phyloP scores from a whole-genome alignment of 2,329 filamentous ascomycete genomes.

The Triangularia setosa region DNA sequence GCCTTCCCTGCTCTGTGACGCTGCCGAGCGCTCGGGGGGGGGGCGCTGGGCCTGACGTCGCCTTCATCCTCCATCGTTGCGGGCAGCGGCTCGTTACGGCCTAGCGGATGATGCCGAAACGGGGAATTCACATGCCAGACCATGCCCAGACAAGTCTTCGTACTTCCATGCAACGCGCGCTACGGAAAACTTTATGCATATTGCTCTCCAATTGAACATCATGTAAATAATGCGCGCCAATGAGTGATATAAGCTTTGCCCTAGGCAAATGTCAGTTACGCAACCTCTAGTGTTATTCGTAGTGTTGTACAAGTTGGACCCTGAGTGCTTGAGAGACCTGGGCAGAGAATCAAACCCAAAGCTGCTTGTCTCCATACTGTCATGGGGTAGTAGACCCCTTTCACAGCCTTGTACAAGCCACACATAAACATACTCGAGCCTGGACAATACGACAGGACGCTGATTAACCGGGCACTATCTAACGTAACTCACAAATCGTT shows the following conservation, averaged over 20 bases:
- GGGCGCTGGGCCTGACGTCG: constrained; percentile 1
- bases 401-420: neutral
- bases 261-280: neutral
- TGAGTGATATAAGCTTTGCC: neutral
- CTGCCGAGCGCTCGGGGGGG: neutral
- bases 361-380: no score
- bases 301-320: neutral
- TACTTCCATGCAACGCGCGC: neutral
- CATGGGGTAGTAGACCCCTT: no score
- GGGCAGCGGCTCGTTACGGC: constrained; percentile 15
- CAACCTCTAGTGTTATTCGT: neutral
- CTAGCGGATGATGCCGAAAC: constrained; percentile 18
- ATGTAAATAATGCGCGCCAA: neutral
- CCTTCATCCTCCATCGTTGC: neutral
- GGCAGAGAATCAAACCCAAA: neutral
- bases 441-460: neutral
- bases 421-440: neutral
- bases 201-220: neutral
- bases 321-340: neutral
- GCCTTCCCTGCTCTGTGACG: neutral
- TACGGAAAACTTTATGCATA: constrained; percentile 3
- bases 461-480: neutral
- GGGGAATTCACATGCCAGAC: constrained; percentile 1
- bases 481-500: neutral
- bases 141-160: neutral